Evolutionary conservation across 768 basidiomycete genomes (phyloP), one percentile per base, ranked within the genome.

Genomic region (Tephrocybe sp.): DNA sequence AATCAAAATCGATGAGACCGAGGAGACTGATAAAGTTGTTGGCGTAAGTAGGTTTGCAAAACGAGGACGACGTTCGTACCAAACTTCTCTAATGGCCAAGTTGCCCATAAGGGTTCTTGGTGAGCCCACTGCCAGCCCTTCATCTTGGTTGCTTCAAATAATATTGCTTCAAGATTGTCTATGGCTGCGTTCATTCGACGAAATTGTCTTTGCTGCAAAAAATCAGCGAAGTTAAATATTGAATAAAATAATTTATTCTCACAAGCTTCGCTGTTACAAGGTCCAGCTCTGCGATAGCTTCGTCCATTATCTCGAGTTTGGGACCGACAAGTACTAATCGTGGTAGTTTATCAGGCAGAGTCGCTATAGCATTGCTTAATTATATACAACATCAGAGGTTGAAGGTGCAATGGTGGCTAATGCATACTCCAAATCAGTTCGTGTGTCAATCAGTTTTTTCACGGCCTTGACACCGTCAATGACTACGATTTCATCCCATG

Each of bases 401-500:
- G 11, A 30, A 27, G 27, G 24, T 23, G 16, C 22, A 29, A 22
- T 27, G 19, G 30, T 11, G 4, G 40, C 16, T 16, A 24, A 15
- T 37, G 72, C 84, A 58, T 69, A 94, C 92, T 91, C 86, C 53
- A 95, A 75, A 60, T 91, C 88, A 13, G 92, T 95, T 16, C 88
- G 76, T 15, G 86, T 69, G 59, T 94, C 89, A 2, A 91, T 77
- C 27, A 92, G 71, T 45, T 73, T 79, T 52, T 77, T 83, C 7
- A 78, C 80, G n/a, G 86, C 79, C 56, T 83, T 89, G 31, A 91
- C 67, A 7, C 92, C 92, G 60, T 94, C 91, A 12, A 84, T 60
- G 9, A 87, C 72, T 1, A 93, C 82, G 37, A 94, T 72, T 56
- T 92, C 86, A 55, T 93, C 87, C 92, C 92, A 95, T 45, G 83